Evolutionary conservation across 106 monocot species (phyloP).

Genomic region (Dendrobium nobile): DNA sequence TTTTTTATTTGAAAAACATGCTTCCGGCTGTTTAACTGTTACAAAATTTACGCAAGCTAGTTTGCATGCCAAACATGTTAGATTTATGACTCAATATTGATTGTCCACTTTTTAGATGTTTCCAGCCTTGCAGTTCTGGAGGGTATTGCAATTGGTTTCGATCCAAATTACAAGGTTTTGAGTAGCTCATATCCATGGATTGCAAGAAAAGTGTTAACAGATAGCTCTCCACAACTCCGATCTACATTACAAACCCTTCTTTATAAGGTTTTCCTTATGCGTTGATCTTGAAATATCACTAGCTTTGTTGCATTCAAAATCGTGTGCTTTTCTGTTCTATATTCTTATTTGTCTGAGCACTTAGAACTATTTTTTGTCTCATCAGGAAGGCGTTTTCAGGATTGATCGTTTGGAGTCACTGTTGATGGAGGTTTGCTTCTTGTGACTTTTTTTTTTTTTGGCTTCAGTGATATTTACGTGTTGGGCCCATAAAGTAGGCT

Average conservation of each 20-base stretch:
- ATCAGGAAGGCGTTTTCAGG: constrained; percentile 79
- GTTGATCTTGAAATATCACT: neutral
- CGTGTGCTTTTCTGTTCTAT: neutral
- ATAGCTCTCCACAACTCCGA: constrained; percentile 73
- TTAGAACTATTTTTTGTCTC: constrained; percentile 11
- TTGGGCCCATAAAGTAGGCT: neutral
- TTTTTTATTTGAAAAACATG: neutral
- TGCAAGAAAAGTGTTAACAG: constrained; percentile 96
- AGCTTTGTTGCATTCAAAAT: neutral
- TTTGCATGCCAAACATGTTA: neutral
- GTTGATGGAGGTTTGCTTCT: constrained; percentile 63
- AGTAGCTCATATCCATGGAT: constrained; percentile 99
- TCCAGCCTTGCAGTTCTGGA: constrained; percentile 96
- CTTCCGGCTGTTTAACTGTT: neutral
- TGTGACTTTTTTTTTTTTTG: neutral
- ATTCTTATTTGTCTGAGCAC: neutral
- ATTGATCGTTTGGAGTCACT: constrained; percentile 96
- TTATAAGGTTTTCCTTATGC: constrained; percentile 49
- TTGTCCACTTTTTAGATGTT: constrained; percentile 3
- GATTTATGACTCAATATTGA: neutral
- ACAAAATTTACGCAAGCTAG: neutral
- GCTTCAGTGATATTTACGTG: neutral
- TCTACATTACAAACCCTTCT: constrained; percentile 84
- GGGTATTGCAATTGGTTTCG: constrained; percentile 84
- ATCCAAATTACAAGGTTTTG: constrained; percentile 94